phyloP scores from a whole-genome alignment of 1,284 basidiomycete genomes.

The Marasmius sp. region DNA sequence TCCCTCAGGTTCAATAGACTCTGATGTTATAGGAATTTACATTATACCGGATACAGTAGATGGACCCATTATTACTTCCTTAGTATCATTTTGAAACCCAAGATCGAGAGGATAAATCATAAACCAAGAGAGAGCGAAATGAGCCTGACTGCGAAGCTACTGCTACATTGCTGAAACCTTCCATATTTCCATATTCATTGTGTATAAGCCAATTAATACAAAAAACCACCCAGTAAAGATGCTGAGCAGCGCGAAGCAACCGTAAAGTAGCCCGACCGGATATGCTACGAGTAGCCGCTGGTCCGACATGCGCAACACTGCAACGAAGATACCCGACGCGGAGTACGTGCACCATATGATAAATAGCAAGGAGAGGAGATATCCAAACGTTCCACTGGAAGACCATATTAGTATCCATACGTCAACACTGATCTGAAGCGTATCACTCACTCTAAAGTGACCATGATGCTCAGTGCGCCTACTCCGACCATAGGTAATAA shows the following conservation, averaged over 20 bases:
- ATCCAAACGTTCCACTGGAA: slow-evolving; percentile 76
- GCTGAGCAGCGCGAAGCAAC: slow-evolving; percentile 88
- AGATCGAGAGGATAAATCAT: no score
- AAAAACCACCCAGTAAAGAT: slow-evolving; percentile 60
- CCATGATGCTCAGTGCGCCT: slow-evolving; percentile 84
- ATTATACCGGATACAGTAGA: no score
- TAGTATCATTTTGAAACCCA: no score
- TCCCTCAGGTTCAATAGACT: no score
- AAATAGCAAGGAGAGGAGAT: slow-evolving; percentile 75
- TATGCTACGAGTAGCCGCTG: slow-evolving; percentile 93
- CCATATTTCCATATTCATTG: no score
- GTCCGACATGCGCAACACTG: slow-evolving; percentile 90
- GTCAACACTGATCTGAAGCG: slow-evolving; percentile 4
- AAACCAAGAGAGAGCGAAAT: no score
- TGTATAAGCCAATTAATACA: background rate
- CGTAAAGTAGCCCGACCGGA: slow-evolving; percentile 88
- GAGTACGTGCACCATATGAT: slow-evolving; percentile 96
- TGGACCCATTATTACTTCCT: no score
- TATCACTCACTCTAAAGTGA: slow-evolving; percentile 82
- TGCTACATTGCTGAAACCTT: no score
- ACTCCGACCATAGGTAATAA: slow-evolving; percentile 97
- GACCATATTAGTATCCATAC: background rate
- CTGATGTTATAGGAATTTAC: no score
- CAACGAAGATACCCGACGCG: slow-evolving; percentile 91
- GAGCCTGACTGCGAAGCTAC: no score